Conservation (phyloP, 352 stramenopile species). For the Pythium angustatum region DNA sequence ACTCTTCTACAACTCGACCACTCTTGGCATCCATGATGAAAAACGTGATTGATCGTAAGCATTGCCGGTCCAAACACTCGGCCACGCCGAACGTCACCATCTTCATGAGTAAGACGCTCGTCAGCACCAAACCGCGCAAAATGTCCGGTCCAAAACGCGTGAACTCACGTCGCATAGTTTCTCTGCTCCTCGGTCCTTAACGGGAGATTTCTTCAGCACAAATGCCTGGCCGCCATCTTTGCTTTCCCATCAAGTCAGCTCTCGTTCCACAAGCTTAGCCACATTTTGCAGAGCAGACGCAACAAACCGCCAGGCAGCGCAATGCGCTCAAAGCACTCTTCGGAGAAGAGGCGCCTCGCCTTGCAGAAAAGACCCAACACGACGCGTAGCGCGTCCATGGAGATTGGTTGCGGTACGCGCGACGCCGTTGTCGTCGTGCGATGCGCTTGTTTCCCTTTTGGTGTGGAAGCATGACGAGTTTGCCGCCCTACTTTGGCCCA, state of each 20-base stretch:
- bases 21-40: slow-evolving; percentile 13
- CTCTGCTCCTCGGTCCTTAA: slow-evolving; percentile 7
- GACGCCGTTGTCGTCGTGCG: neutral
- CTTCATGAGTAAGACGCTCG: slow-evolving; percentile 9
- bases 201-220: slow-evolving; percentile 23
- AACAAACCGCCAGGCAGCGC: neutral
- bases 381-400: slow-evolving; percentile 29
- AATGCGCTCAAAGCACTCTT: slow-evolving; percentile 21
- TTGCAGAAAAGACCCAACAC: slow-evolving; percentile 29
- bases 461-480: neutral
- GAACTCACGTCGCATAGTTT: slow-evolving; percentile 24
- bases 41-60: slow-evolving; percentile 20
- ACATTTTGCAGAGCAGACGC: no score
- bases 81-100: slow-evolving; percentile 31
- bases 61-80: slow-evolving; percentile 32
- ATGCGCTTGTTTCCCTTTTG: neutral
- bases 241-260: neutral
- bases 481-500: slow-evolving; percentile 8
- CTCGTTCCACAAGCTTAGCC: neutral
- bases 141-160: neutral
- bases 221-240: slow-evolving; percentile 17
- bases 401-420: neutral
- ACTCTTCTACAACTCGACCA: slow-evolving; percentile 19
- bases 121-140: neutral
- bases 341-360: slow-evolving; percentile 22